These are phyloP conservation scores for Aspergillus sp. DNA, from an alignment of 2,329 filamentous ascomycete genomes.

Conservation along the genomic window DNA sequence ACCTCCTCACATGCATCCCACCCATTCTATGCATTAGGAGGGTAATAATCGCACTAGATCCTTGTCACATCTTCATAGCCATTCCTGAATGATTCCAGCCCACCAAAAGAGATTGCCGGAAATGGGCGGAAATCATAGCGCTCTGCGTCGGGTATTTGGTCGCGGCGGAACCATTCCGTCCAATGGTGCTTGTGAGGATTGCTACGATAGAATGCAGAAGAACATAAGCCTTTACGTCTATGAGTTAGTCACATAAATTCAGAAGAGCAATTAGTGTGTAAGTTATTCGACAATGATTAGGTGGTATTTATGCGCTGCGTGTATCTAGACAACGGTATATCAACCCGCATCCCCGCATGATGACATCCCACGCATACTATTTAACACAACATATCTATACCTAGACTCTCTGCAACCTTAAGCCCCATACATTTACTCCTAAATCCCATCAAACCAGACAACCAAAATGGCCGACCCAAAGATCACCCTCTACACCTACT, in stretches of 20 bases:
- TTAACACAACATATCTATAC: neutral
- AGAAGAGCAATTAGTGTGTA: no score
- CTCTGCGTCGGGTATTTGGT: conserved; percentile 12
- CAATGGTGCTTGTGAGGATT: neutral
- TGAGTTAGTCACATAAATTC: no score
- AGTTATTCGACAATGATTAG: no score
- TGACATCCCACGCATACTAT: neutral
- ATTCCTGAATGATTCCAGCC: neutral
- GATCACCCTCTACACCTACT: conserved; percentile 56
- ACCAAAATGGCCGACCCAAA: conserved; percentile 16
- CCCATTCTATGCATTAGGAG: no score
- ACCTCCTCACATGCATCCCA: no score
- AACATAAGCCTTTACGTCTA: no score
- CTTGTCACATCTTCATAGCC: neutral
- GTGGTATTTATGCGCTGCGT: no score
- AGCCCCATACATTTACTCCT: neutral
- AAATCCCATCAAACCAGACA: neutral
- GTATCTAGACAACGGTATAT: no score
- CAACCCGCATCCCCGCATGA: neutral
- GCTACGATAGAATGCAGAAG: neutral
- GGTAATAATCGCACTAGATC: neutral
- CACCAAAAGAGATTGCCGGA: conserved; percentile 7
- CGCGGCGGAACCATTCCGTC: conserved; percentile 17
- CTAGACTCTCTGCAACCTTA: neutral
- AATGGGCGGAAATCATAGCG: conserved; percentile 18